Conservation (phyloP, 345 rosid genomes). For the Fremontodendron californicum region DNA sequence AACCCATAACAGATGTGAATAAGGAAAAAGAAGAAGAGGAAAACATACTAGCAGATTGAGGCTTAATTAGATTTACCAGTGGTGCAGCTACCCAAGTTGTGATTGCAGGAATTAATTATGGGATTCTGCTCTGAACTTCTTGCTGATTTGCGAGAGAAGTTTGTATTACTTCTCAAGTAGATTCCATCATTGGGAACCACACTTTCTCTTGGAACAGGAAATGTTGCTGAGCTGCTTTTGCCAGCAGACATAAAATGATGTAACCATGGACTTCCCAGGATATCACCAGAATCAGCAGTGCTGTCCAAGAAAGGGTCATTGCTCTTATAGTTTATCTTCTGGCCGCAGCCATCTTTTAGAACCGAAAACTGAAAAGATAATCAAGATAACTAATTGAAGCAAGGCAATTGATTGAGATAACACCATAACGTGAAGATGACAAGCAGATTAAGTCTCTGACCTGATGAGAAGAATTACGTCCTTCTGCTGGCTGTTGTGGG, state of each 20-base stretch:
- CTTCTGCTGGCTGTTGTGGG: slow-evolving; percentile 18
- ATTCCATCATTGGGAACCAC: slow-evolving; percentile 20
- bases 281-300: slow-evolving; percentile 37
- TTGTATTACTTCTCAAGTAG: slow-evolving; percentile 19
- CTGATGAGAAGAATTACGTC: slow-evolving; percentile 37
- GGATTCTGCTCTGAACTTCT: slow-evolving; percentile 21
- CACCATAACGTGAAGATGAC: not conserved
- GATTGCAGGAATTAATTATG: slow-evolving; percentile 17
- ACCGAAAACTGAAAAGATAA: slow-evolving; percentile 38
- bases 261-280: slow-evolving; percentile 19
- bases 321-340: slow-evolving; percentile 35
- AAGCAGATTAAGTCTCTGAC: slow-evolving; percentile 30
- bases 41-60: not conserved
- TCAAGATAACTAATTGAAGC: not conserved
- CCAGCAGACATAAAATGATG: slow-evolving; percentile 9
- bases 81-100: slow-evolving; percentile 21
- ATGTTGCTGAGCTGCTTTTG: slow-evolving; percentile 6
- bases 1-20: not conserved
- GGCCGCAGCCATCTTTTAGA: slow-evolving; percentile 40
- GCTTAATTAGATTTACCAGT: slow-evolving; percentile 42
- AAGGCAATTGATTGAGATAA: not conserved
- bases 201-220: slow-evolving; percentile 18
- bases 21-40: not conserved
- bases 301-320: slow-evolving; percentile 31
- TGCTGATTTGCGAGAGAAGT: slow-evolving; percentile 23